These are phyloP conservation scores for Nakaseomyces nivariensis DNA, from an alignment of 1,139 yeast genomes.

Conservation along the genomic window DNA sequence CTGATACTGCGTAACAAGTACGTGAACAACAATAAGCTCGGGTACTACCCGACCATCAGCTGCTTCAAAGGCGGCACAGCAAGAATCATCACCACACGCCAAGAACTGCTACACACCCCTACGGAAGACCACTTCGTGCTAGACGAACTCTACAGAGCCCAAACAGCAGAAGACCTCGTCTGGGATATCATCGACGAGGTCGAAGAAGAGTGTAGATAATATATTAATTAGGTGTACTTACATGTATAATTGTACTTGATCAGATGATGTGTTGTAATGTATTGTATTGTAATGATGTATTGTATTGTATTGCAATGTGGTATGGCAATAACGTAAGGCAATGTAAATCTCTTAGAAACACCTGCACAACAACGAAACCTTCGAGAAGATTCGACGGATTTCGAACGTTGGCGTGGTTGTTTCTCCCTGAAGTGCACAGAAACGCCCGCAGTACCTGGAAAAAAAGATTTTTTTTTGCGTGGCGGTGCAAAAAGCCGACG, in stretches of 20 bases:
- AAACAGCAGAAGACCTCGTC: conserved; percentile 68
- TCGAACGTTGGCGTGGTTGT: not conserved
- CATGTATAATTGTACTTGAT: too few species aligned
- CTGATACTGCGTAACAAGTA: conserved; percentile 37
- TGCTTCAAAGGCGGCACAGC: conserved; percentile 76
- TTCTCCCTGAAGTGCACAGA: too few species aligned
- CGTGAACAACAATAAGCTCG: conserved; percentile 69
- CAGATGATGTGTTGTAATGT: too few species aligned
- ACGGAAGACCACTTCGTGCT: conserved; percentile 41
- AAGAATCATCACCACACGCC: conserved; percentile 14
- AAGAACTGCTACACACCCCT: conserved; percentile 35
- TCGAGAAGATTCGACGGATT: not conserved
- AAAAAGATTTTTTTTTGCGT: too few species aligned
- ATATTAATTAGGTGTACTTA: too few species aligned
- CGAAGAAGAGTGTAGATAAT: conserved; percentile 39
- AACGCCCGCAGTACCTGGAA: too few species aligned
- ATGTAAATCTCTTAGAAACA: not conserved
- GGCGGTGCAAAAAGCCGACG: not conserved
- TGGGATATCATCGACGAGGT: conserved; percentile 84
- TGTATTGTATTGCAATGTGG: too few species aligned
- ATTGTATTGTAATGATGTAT: too few species aligned
- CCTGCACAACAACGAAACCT: not conserved
- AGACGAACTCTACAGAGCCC: conserved; percentile 54
- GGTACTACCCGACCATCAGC: conserved; percentile 86
- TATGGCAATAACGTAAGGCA: too few species aligned